Conservation (phyloP, 2,329 filamentous ascomycete species). For the Paecilomyces sp. region DNA sequence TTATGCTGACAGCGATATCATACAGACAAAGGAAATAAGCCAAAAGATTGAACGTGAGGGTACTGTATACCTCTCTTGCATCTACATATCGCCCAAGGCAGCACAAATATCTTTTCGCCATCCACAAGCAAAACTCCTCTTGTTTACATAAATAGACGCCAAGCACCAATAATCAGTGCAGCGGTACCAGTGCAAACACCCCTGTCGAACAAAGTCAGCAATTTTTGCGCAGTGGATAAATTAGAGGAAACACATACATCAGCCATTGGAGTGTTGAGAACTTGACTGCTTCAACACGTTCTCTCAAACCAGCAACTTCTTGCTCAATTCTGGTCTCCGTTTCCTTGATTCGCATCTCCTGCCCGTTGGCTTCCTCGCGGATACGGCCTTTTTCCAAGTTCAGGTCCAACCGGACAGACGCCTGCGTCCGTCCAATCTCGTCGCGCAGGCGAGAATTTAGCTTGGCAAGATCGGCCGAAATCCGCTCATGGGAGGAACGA, state of each 20-base stretch:
- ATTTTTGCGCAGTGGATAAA: not conserved
- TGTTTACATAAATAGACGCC: constrained; percentile 50
- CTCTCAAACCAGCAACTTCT: constrained; percentile 81
- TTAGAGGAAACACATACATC: constrained; percentile 62
- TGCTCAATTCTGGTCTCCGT: constrained; percentile 98
- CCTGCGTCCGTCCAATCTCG: constrained; percentile 90
- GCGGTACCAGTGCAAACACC: constrained; percentile 55
- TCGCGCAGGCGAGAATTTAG: constrained; percentile 82
- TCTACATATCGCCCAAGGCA: not conserved
- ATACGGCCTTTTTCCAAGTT: constrained; percentile 97
- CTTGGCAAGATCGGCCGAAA: constrained; percentile 93
- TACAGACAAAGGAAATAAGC: not conserved
- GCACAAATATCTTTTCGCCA: not conserved
- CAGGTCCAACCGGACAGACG: constrained; percentile 81
- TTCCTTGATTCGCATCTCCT: constrained; percentile 98
- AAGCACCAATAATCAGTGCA: constrained; percentile 54
- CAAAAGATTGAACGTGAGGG: not conserved
- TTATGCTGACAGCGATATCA: not conserved
- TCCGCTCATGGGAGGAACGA: constrained; percentile 78
- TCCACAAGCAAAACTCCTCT: not conserved
- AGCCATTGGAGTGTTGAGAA: constrained; percentile 98
- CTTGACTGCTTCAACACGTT: constrained; percentile 94
- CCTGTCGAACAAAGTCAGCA: constrained; percentile 22
- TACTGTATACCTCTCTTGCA: not conserved
- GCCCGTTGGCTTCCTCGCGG: constrained; percentile 87